A percentile compares a stretch with the other conserved stretches of the same genome.
Evolutionary conservation across 768 basidiomycete genomes (phyloP).

Genomic region (Tricholoma saponaceum): DNA sequence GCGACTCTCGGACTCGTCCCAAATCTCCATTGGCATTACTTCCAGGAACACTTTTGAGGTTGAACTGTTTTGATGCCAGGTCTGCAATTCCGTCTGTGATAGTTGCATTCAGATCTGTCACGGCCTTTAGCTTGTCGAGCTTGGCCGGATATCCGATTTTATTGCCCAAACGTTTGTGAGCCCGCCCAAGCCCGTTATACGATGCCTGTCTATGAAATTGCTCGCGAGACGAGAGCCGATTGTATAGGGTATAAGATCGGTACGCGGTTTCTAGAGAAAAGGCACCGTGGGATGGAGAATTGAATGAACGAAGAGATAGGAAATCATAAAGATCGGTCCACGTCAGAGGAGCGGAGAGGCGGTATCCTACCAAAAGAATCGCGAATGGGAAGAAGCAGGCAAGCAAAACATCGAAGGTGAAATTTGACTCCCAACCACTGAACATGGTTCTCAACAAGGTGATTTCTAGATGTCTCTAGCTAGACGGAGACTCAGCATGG

Average conservation of each 20-base stretch:
- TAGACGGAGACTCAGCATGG: too few species aligned
- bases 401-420: conserved; percentile 32
- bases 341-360: conserved; percentile 17
- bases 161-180: conserved; percentile 45
- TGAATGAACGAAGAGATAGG: conserved; percentile 18
- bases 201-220: conserved; percentile 36
- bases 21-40: conserved; percentile 37
- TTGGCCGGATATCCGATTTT: conserved; percentile 53
- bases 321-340: conserved; percentile 25
- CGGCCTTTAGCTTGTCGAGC: conserved; percentile 38
- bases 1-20: conserved; percentile 48
- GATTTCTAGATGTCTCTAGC: too few species aligned
- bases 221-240: conserved; percentile 36
- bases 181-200: conserved; percentile 39
- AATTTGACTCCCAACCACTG: not conserved
- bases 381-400: conserved; percentile 35
- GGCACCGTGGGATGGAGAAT: conserved; percentile 19
- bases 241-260: conserved; percentile 41
- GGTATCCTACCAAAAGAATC: conserved; percentile 24
- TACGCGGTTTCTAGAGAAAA: conserved; percentile 46
- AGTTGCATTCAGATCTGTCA: conserved; percentile 34
- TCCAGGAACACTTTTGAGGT: conserved; percentile 9
- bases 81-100: conserved; percentile 38
- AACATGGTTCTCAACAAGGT: too few species aligned
- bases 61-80: conserved; percentile 28